Base-by-base conservation (phyloP, 257 asterid species). In the Solanum tarapatanum region DNA sequence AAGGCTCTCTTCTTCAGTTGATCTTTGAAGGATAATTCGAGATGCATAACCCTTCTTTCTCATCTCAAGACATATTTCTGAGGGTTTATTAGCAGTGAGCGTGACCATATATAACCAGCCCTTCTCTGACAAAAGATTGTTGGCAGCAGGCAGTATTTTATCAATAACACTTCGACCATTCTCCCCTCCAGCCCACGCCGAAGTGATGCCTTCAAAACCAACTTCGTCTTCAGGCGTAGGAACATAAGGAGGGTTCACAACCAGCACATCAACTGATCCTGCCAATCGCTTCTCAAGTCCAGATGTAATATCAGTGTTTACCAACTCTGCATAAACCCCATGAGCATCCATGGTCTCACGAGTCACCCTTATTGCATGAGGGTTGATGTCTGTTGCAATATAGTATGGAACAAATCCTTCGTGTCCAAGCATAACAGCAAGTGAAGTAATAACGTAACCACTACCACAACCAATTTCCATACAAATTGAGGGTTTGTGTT, bases 161-260 rank as follows among this genome's bases (percentile, higher is more conserved):
- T 97, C 98, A 88, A 95, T 95, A 58, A 97, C 99, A 3, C 91
- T 88, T 82, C 98, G 87, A 0, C 99, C 99, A 88, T 95, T 94
- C 86, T 93, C 99, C 24, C 98, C 99, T 55, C 99, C 99, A 0
- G 99, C 98, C 98, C 99, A 97, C 37, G 99, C 88, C 6, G 99
- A 90, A 19, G 95, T 91, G 83, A 97, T 95, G 64, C 99, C 99
- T 5, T 66, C 51, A 74, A 93, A 82, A 16, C 99, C 99, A 73
- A 97, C 99, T 91, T 97, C 99, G 5, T 95, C 97, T 85, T 96
- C 99, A 4, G 99, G 99, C 3, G 99, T 96, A 8, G 99, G 99
- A 88, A 97, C 99, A 80, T 97, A 97, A 79, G 99, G 99, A 9
- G 99, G 99, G 89, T 97, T 97, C 87, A 97, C 99, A 80, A 96